Percentiles rank a stretch among this genome's conserved stretches.
phyloP scores from a whole-genome alignment of 371 early-diverging fungal genomes.

The Haplosporangium sp. region DNA sequence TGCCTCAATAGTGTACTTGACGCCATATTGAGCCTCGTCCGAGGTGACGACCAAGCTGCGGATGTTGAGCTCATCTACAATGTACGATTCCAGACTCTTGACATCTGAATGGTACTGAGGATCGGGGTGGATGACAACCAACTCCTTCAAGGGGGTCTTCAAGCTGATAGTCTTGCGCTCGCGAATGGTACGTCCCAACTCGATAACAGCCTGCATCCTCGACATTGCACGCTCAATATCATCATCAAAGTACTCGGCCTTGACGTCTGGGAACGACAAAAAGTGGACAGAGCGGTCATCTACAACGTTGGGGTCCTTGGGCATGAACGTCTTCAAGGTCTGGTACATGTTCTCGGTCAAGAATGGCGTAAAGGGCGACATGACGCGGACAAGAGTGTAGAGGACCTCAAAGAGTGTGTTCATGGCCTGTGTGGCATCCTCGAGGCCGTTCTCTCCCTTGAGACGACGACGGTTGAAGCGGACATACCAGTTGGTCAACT shows the following conservation, averaged over 20 bases:
- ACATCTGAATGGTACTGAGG: slow-evolving; percentile 91
- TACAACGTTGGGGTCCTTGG: slow-evolving; percentile 65
- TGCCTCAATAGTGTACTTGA: slow-evolving; percentile 91
- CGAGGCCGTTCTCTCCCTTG: slow-evolving; percentile 93
- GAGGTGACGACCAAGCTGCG: slow-evolving; percentile 86
- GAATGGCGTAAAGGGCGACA: slow-evolving; percentile 99
- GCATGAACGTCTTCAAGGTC: slow-evolving; percentile 83
- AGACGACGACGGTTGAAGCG: slow-evolving; percentile 99
- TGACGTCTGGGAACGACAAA: slow-evolving; percentile 91
- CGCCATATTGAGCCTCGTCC: slow-evolving; percentile 92
- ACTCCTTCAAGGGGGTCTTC: slow-evolving; percentile 97
- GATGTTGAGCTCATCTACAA: slow-evolving; percentile 96
- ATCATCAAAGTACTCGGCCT: slow-evolving; percentile 94
- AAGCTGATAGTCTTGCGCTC: slow-evolving; percentile 95
- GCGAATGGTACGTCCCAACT: slow-evolving; percentile 94
- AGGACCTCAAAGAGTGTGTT: slow-evolving; percentile 96
- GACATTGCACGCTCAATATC: slow-evolving; percentile 95
- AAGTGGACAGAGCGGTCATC: slow-evolving; percentile 95
- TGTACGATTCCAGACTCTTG: slow-evolving; percentile 82
- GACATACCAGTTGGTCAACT: slow-evolving; percentile 99
- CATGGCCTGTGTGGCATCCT: slow-evolving; percentile 87
- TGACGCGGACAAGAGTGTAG: slow-evolving; percentile 90
- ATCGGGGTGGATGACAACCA: slow-evolving; percentile 92
- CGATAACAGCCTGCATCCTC: slow-evolving; percentile 98
- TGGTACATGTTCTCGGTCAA: slow-evolving; percentile 99